These are phyloP conservation scores for Peribolospora baueri DNA, from an alignment of 768 basidiomycete genomes.

Conservation along the genomic window DNA sequence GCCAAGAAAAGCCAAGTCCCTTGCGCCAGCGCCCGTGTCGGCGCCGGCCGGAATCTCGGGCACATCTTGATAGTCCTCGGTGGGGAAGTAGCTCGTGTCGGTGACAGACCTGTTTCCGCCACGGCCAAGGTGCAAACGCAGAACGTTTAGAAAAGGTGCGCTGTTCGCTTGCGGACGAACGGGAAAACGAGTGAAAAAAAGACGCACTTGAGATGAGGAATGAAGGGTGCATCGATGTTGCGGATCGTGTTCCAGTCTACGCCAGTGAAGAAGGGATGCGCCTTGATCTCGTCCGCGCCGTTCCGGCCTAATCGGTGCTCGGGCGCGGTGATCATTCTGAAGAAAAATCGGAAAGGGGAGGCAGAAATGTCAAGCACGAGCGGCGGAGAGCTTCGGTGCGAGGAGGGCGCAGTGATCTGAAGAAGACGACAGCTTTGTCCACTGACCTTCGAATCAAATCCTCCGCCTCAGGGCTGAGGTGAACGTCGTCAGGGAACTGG, in stretches of 20 bases:
- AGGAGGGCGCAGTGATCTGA: slow-evolving; percentile 1
- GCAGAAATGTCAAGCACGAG: not conserved
- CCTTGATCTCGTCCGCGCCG: slow-evolving; percentile 59
- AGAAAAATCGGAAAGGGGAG: not conserved
- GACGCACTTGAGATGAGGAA: slow-evolving; percentile 43
- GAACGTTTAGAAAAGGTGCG: too few relatives aligned
- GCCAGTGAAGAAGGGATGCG: slow-evolving; percentile 74
- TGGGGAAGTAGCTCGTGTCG: slow-evolving; percentile 95
- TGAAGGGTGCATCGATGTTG: slow-evolving; percentile 76
- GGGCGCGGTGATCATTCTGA: slow-evolving; percentile 47
- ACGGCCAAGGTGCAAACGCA: too few relatives aligned
- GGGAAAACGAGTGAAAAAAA: not conserved
- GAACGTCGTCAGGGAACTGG: slow-evolving; percentile 77
- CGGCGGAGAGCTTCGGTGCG: not conserved
- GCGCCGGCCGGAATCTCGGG: slow-evolving; percentile 26
- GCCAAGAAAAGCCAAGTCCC: slow-evolving; percentile 37
- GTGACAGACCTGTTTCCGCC: slow-evolving; percentile 20
- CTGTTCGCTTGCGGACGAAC: too few relatives aligned
- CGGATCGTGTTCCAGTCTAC: slow-evolving; percentile 81
- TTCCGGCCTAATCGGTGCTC: slow-evolving; percentile 38
- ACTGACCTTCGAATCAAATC: slow-evolving; percentile 58
- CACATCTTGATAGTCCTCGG: slow-evolving; percentile 67
- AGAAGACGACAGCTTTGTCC: not conserved
- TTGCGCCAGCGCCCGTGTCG: slow-evolving; percentile 26
- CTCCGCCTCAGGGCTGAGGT: slow-evolving; percentile 72